Evolutionary conservation across 257 asterid genomes (phyloP).

Genomic region (Penstemon davidsonii): DNA sequence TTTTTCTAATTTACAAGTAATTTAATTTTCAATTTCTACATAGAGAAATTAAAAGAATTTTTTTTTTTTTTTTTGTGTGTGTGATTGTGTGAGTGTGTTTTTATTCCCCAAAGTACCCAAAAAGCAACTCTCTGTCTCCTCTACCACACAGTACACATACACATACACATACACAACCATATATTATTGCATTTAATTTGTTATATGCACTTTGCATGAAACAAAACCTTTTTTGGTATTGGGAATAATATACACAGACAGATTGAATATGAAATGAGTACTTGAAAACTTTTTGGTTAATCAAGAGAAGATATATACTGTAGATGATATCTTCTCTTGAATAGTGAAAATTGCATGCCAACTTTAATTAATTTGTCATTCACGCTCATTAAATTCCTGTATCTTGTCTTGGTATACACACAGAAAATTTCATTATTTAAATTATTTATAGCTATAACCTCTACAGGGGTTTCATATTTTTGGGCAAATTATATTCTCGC

Average conservation of each 20-base stretch:
- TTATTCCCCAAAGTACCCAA: constrained; percentile 48
- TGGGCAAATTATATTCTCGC: no score
- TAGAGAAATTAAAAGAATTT: no score
- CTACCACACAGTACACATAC: constrained; percentile 21
- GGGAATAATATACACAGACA: constrained; percentile 13
- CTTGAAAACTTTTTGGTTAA: constrained; percentile 37
- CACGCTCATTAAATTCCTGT: neutral
- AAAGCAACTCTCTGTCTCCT: constrained; percentile 62
- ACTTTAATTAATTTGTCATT: constrained; percentile 16
- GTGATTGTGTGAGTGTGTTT: neutral
- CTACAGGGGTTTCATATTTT: no score
- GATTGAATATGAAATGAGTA: constrained; percentile 23
- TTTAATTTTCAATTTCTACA: no score
- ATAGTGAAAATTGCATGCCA: constrained; percentile 27
- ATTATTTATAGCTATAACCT: no score
- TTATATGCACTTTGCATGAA: constrained; percentile 10
- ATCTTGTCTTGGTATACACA: no score
- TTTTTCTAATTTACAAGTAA: neutral
- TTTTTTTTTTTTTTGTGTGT: constrained; percentile 1
- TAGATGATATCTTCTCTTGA: constrained; percentile 20
- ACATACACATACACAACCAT: constrained; percentile 22
- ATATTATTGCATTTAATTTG: constrained; percentile 33
- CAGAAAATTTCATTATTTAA: no score
- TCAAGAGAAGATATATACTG: constrained; percentile 27
- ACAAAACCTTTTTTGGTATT: constrained; percentile 15